A percentile compares a stretch with the other conserved stretches of the same genome.
phyloP scores from a whole-genome alignment of 345 rosid genomes.

The Acer campestre region DNA sequence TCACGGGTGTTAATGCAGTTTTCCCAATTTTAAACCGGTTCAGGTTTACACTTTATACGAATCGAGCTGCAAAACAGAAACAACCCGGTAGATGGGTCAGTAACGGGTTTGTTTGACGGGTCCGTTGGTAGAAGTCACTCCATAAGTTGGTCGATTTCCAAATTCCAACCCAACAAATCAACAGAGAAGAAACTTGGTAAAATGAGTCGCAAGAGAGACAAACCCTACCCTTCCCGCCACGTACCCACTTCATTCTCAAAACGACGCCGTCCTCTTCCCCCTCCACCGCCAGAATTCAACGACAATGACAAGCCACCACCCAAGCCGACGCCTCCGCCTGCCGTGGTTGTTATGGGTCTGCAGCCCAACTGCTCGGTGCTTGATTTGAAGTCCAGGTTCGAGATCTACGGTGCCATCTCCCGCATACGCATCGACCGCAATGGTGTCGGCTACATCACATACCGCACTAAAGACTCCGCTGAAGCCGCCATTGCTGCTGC shows the following conservation, averaged over 20 bases:
- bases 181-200: neutral
- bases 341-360: constrained; percentile 62
- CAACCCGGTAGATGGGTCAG: no score
- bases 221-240: constrained; percentile 48
- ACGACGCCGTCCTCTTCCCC: constrained; percentile 63
- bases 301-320: constrained; percentile 37
- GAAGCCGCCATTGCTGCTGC: constrained; percentile 80
- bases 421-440: constrained; percentile 79
- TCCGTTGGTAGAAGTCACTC: no score
- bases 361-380: constrained; percentile 72
- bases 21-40: no score
- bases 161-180: neutral
- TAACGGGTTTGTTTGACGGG: no score
- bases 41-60: no score
- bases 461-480: constrained; percentile 70
- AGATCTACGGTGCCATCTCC: constrained; percentile 89
- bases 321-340: constrained; percentile 64
- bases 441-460: constrained; percentile 58
- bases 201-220: constrained; percentile 66
- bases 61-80: no score
- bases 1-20: no score
- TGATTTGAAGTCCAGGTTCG: constrained; percentile 87
- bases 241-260: constrained; percentile 43
- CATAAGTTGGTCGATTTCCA: neutral
- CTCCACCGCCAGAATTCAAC: constrained; percentile 20